Evolutionary conservation across 1,139 yeast species (phyloP).

Genomic region (Diutina pseudorugosa): DNA sequence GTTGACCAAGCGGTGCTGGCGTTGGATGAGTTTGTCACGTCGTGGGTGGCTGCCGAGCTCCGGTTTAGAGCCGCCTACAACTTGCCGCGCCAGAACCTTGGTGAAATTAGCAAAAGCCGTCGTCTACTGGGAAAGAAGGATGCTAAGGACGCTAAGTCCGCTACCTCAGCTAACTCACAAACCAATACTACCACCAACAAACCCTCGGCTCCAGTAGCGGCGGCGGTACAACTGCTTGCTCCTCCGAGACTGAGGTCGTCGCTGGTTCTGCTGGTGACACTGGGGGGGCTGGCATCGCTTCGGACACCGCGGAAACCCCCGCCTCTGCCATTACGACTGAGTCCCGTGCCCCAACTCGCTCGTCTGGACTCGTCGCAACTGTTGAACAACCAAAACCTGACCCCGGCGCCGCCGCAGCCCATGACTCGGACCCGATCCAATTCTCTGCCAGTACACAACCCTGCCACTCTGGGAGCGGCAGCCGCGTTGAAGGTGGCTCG

Average conservation of each 20-base stretch:
- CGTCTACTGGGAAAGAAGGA: not conserved
- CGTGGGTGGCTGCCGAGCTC: conserved; percentile 27
- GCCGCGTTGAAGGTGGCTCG: not conserved
- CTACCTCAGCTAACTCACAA: not conserved
- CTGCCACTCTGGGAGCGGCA: conserved; percentile 3
- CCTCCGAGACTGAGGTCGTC: not conserved
- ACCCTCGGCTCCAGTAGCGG: not conserved
- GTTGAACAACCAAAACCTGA: not conserved
- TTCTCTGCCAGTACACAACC: not conserved
- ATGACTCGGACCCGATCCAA: not conserved
- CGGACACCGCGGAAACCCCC: not conserved
- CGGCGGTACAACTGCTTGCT: not conserved
- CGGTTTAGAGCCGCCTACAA: conserved; percentile 23
- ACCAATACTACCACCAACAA: not conserved
- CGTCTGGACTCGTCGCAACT: not conserved
- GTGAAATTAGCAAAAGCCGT: not conserved
- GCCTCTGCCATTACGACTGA: not conserved
- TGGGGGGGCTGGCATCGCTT: not conserved
- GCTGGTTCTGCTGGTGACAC: not conserved
- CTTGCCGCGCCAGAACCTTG: conserved; percentile 13
- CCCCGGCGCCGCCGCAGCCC: not conserved
- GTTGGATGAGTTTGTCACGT: conserved; percentile 22
- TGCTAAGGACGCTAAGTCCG: not conserved
- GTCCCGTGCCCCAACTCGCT: not conserved
- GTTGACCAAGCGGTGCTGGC: conserved; percentile 15